Conservation (phyloP, 2,329 filamentous ascomycete species). For the Penicillium decumbens region DNA sequence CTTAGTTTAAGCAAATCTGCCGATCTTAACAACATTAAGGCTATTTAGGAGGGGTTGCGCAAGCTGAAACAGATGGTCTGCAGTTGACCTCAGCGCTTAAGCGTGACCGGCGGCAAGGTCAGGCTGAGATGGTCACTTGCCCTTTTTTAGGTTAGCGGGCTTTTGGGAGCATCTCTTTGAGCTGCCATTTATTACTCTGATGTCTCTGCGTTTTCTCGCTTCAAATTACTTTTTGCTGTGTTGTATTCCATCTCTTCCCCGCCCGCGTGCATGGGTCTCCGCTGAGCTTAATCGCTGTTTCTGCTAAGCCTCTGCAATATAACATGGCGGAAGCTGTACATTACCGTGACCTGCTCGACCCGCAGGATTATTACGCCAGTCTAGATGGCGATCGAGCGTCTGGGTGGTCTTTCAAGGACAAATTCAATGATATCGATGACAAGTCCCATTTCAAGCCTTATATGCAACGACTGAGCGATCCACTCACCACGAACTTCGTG, state of each 20-base stretch:
- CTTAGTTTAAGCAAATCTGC: slow-evolving; percentile 6
- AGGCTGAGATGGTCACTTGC: slow-evolving; percentile 17
- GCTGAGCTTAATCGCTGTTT: not conserved
- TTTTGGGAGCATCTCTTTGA: not conserved
- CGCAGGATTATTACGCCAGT: slow-evolving; percentile 33
- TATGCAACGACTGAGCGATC: slow-evolving; percentile 26
- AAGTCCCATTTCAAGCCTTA: slow-evolving; percentile 29
- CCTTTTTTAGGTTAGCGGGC: not conserved
- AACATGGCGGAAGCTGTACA: slow-evolving; percentile 13
- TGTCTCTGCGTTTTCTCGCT: not conserved
- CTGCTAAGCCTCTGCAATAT: not conserved
- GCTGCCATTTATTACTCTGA: not conserved
- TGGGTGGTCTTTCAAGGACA: slow-evolving; percentile 18
- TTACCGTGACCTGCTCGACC: slow-evolving; percentile 8
- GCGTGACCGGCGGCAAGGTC: slow-evolving; percentile 18
- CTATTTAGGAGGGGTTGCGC: not conserved
- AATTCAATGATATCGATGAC: slow-evolving; percentile 40
- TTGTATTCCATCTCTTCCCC: not conserved
- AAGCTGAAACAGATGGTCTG: slow-evolving; percentile 5
- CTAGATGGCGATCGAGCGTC: slow-evolving; percentile 10
- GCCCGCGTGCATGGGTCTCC: not conserved
- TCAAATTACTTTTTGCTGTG: not conserved
- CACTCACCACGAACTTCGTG: slow-evolving; percentile 39
- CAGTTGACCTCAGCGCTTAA: slow-evolving; percentile 24
- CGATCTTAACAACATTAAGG: not conserved